Conservation (phyloP, 371 early-diverging fungal species). For the Mucor piriformis region DNA sequence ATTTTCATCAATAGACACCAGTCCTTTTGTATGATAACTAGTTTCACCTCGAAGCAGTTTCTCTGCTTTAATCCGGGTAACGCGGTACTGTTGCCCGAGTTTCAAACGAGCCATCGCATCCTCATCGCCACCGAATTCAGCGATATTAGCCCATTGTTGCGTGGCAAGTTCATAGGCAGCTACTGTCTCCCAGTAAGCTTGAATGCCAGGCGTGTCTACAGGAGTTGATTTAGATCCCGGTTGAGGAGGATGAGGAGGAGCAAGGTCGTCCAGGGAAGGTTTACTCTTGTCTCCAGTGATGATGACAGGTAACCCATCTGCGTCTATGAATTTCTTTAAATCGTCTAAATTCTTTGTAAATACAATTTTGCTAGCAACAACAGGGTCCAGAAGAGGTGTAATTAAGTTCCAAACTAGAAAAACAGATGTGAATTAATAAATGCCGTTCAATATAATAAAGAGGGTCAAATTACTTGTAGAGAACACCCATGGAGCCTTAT, state of each 20-base stretch:
- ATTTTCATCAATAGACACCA: constrained; percentile 8
- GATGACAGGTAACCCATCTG: constrained; percentile 33
- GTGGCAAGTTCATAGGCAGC: constrained; percentile 34
- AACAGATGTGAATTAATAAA: no score
- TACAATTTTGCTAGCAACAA: constrained; percentile 84
- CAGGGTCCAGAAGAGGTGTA: constrained; percentile 88
- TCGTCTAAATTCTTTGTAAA: constrained; percentile 73
- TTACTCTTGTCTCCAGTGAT: constrained; percentile 32
- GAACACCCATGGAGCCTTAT: constrained; percentile 90
- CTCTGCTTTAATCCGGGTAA: constrained; percentile 42
- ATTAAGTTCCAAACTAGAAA: constrained; percentile 73
- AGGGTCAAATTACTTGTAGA: constrained; percentile 68
- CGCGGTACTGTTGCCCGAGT: constrained; percentile 30
- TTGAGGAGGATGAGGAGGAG: background rate
- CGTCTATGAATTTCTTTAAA: constrained; percentile 63
- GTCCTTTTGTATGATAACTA: constrained; percentile 29
- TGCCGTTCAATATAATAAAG: no score
- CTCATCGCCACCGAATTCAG: constrained; percentile 6
- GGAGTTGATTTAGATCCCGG: constrained; percentile 13
- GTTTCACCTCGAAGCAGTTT: constrained; percentile 37
- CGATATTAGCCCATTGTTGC: constrained; percentile 27
- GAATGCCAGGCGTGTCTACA: constrained; percentile 18
- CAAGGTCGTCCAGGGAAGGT: constrained; percentile 36
- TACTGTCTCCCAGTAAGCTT: constrained; percentile 26
- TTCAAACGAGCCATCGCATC: constrained; percentile 25